phyloP scores from a whole-genome alignment of 106 monocot genomes.

The Xerophyta viscosa region DNA sequence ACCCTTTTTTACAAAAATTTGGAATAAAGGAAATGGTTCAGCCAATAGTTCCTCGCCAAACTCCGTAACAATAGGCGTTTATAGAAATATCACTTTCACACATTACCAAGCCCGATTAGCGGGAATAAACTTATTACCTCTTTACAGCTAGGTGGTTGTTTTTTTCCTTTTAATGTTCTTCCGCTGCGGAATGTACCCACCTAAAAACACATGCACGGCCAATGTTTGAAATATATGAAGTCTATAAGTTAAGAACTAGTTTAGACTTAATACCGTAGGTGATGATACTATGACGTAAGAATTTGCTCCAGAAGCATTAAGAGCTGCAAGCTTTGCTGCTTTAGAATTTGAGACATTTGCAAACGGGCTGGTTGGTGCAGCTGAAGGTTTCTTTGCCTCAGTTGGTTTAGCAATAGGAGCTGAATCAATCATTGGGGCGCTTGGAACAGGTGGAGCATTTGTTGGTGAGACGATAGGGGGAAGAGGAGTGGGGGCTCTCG shows the following conservation, averaged over 20 bases:
- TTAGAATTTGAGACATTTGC: constrained; percentile 42
- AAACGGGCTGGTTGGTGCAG: constrained; percentile 35
- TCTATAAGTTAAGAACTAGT: background rate
- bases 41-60: no score
- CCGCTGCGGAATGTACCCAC: constrained; percentile 69
- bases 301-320: constrained; percentile 50
- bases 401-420: constrained; percentile 15
- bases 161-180: constrained; percentile 60
- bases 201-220: constrained; percentile 15
- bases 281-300: constrained; percentile 64
- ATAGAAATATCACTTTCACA: background rate
- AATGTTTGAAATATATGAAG: no score
- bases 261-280: constrained; percentile 46
- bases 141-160: constrained; percentile 70
- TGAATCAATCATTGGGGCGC: constrained; percentile 53
- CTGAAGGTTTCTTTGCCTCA: constrained; percentile 25
- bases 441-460: constrained; percentile 64
- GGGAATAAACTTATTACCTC: constrained; percentile 32
- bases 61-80: no score
- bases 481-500: constrained; percentile 12
- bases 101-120: background rate
- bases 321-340: constrained; percentile 53
- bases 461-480: constrained; percentile 55
- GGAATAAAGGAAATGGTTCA: background rate
- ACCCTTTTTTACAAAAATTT: background rate